Evolutionary conservation across 441 rosid genomes (phyloP).

Genomic region (Viola pubescens): DNA sequence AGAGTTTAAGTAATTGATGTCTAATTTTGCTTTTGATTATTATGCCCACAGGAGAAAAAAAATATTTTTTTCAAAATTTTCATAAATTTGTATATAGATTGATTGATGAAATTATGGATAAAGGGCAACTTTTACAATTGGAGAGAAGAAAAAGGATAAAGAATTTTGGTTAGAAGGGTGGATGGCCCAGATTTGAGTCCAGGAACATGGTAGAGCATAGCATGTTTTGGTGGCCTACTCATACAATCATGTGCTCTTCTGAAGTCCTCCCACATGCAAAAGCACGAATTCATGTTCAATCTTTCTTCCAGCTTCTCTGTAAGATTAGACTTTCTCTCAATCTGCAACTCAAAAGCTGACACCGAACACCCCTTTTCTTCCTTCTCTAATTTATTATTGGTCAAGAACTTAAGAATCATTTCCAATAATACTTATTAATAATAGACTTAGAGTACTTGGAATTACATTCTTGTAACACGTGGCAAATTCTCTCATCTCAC

Average conservation of each 20-base stretch:
- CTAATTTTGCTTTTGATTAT: too few relatives aligned
- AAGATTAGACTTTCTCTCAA: constrained; percentile 17
- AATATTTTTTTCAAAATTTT: too few relatives aligned
- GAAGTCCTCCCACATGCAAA: constrained; percentile 39
- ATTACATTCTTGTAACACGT: background rate
- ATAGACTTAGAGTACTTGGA: background rate
- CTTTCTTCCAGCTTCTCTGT: constrained; percentile 28
- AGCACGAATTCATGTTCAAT: constrained; percentile 34
- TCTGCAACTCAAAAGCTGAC: constrained; percentile 27
- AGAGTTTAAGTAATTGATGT: too few relatives aligned
- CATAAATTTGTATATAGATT: background rate
- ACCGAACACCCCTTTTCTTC: background rate
- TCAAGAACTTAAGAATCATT: background rate
- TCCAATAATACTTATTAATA: background rate
- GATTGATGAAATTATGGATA: constrained; percentile 13
- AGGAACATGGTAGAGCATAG: background rate
- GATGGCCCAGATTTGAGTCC: constrained; percentile 21
- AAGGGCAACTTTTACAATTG: background rate
- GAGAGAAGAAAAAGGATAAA: background rate
- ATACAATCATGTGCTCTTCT: constrained; percentile 44
- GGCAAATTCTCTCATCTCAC: too few relatives aligned
- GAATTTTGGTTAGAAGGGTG: background rate
- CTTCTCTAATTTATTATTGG: background rate
- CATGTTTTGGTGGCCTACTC: constrained; percentile 15
- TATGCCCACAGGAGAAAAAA: too few relatives aligned